Base-by-base conservation (phyloP, 2,329 filamentous ascomycete genomes). In the Dryadomyces quercus-mongolicae region DNA sequence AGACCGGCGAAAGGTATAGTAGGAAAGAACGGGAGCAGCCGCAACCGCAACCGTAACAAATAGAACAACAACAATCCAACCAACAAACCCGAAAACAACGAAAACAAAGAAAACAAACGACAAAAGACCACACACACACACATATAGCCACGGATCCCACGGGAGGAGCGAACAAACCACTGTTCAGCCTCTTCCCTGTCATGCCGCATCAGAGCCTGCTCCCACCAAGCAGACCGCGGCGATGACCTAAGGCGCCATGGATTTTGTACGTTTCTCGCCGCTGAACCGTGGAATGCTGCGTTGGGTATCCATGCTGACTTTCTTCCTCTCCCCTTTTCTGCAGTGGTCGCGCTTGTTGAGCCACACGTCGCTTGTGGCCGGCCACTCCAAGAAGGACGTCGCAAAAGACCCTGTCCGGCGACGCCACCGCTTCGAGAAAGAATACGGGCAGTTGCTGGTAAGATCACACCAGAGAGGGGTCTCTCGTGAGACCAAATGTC, bases 321-420 rank as follows among this genome's bases (percentile, higher is more conserved):
- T 42, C 15, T 12, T 6, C 31, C 54, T 55, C 34, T 52, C 54
- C 18, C 9, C n/a, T 38, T 13, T 20, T 43, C 15, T 40, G 36
- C 36, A 85, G 81, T 85, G 81, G 81, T 80, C 80, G 71, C 79
- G 81, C 69, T 74, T 85, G 70, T 71, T 85, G 71, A 81, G 80
- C 66, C 78, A 76, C 61, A 77, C 75, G 60, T 74, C 80, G 64
- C 72, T 84, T 62, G 77, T 77, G 61, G 70, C 77, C 62, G 74
- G 73, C 60, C 71, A 66, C 64, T 73, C 78, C 61, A 75, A 74
- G 62, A 81, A 77, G 67, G 79, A 82, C 64, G 74, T 76, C 58
- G 76, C 78, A 56, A 80, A 78, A 63, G 80, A 85, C 66, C 81
- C 81, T 48, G 73, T 80, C 56, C 78, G 79, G 63, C 80, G 81